Evolutionary conservation across 2,329 filamentous ascomycete genomes (phyloP).

Genomic region (Hymenoscyphus salicellus): DNA sequence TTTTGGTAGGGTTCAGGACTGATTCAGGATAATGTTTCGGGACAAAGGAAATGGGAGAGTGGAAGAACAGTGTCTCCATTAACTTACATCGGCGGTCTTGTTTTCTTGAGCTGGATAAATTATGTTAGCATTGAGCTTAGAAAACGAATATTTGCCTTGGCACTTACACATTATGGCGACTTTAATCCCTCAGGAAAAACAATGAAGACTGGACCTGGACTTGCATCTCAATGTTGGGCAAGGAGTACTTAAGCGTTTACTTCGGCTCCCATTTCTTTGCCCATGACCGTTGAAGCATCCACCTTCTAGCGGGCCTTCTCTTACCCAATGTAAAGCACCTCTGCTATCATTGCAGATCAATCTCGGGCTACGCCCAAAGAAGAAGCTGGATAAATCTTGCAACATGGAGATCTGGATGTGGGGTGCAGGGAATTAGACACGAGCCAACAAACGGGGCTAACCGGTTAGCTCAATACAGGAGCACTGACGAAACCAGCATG

Average conservation of each 20-base stretch:
- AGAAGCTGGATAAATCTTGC: conserved; percentile 12
- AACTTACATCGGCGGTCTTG: conserved; percentile 11
- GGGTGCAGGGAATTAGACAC: conserved; percentile 5
- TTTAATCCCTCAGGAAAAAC: not conserved
- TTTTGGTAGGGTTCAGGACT: too few relatives aligned
- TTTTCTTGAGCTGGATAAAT: conserved; percentile 14
- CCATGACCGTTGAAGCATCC: not conserved
- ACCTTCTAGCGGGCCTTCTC: not conserved
- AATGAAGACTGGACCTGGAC: not conserved
- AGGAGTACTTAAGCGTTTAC: conserved; percentile 9
- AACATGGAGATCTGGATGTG: conserved; percentile 4
- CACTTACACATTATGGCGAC: conserved; percentile 4
- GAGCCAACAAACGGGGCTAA: not conserved
- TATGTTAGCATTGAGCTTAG: not conserved
- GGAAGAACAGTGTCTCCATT: too few relatives aligned
- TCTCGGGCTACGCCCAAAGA: conserved; percentile 10
- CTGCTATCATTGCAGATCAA: conserved; percentile 12
- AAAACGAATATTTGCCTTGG: not conserved
- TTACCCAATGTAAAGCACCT: not conserved
- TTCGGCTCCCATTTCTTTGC: not conserved
- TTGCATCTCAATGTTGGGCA: not conserved
- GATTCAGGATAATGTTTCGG: too few relatives aligned
- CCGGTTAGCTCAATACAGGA: not conserved
- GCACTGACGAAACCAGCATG: not conserved
- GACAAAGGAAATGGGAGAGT: too few relatives aligned